phyloP scores from a whole-genome alignment of 169 alveolate species.

The Blepharisma undulans region DNA sequence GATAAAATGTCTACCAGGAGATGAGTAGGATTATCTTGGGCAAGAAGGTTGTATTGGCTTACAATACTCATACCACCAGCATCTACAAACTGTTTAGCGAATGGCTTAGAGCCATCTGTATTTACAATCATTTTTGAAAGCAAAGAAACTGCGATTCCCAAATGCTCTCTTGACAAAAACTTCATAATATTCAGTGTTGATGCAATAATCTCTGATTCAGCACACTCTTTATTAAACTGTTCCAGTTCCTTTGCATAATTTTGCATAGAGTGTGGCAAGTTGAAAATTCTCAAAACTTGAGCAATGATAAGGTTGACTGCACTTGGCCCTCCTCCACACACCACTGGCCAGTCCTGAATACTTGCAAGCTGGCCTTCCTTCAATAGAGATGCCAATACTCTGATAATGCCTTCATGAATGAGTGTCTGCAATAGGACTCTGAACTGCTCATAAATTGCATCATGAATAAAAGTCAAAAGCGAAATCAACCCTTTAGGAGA shows the following conservation, averaged over 20 bases:
- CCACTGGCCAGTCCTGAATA: constrained; percentile 78
- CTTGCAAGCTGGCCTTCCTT: constrained; percentile 65
- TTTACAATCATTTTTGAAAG: constrained; percentile 67
- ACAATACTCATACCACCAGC: constrained; percentile 75
- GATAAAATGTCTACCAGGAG: constrained; percentile 76
- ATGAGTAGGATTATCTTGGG: constrained; percentile 58
- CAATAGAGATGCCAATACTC: constrained; percentile 54
- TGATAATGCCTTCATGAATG: constrained; percentile 60
- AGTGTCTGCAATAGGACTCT: constrained; percentile 57
- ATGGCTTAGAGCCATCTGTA: constrained; percentile 71
- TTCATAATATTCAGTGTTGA: constrained; percentile 59
- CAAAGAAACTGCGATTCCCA: constrained; percentile 62
- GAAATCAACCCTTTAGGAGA: constrained; percentile 84
- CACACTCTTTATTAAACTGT: constrained; percentile 53
- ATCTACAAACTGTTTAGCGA: constrained; percentile 72
- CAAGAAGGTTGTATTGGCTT: constrained; percentile 67
- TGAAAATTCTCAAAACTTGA: constrained; percentile 69
- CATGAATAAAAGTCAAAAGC: constrained; percentile 69
- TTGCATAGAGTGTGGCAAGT: constrained; percentile 66
- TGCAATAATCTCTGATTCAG: constrained; percentile 67
- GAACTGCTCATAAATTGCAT: constrained; percentile 63
- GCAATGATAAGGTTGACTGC: constrained; percentile 70
- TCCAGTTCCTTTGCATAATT: constrained; percentile 55
- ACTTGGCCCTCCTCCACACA: constrained; percentile 76
- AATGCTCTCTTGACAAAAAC: constrained; percentile 64